Evolutionary conservation across 169 alveolate genomes (phyloP).

Genomic region (Eimeria sp.): DNA sequence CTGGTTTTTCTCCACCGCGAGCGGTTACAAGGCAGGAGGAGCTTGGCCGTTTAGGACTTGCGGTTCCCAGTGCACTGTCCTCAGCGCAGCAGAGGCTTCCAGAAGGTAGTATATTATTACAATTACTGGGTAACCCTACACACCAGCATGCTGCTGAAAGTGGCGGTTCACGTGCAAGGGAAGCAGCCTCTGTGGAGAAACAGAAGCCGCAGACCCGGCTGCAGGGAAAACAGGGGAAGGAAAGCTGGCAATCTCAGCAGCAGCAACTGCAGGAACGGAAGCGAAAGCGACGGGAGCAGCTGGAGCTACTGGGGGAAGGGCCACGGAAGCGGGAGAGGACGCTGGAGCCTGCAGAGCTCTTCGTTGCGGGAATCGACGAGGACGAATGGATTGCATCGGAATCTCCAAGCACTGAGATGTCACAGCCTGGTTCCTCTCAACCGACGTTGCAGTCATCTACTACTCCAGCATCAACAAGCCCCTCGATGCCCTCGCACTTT

Average conservation of each 20-base stretch:
- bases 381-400: constrained; percentile 19
- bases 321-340: not conserved
- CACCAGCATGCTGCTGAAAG: not conserved
- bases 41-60: not conserved
- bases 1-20: not conserved
- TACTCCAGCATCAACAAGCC: not conserved
- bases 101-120: not conserved
- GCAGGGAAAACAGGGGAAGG: not conserved
- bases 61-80: not conserved
- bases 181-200: no score
- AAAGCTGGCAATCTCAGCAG: not conserved
- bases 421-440: not conserved
- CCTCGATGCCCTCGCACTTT: not conserved
- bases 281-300: not conserved
- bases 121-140: not conserved
- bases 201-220: not conserved
- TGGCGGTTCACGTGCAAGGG: no score
- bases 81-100: not conserved
- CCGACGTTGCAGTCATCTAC: not conserved
- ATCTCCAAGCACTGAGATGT: not conserved
- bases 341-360: not conserved
- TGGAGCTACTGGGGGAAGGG: not conserved
- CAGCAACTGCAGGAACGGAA: not conserved
- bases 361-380: constrained; percentile 29
- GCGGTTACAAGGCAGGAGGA: not conserved